A percentile compares a stretch with the other conserved stretches of the same genome.
These are phyloP conservation scores for Arabidopsis arenosa DNA, from an alignment of 345 rosid genomes.

Conservation along the genomic window DNA sequence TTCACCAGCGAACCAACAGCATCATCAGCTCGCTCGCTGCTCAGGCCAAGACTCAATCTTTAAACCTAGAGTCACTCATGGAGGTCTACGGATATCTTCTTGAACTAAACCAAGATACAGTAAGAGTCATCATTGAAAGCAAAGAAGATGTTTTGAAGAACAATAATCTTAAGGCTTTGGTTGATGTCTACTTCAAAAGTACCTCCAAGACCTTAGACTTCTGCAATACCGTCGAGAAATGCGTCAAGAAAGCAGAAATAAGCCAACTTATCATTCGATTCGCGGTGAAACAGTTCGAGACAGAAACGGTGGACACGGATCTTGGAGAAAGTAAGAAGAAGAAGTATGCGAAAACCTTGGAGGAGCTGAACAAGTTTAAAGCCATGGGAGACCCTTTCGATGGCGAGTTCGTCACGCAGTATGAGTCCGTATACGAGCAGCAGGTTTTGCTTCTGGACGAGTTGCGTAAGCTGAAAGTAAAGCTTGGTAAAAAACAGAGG, in stretches of 20 bases:
- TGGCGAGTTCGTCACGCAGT: conserved; percentile 56
- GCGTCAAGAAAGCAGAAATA: conserved; percentile 60
- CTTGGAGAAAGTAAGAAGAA: conserved; percentile 45
- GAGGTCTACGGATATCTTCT: conserved; percentile 65
- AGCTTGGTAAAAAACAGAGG: conserved; percentile 71
- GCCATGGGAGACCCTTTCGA: conserved; percentile 72
- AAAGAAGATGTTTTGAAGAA: conserved; percentile 71
- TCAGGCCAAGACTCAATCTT: conserved; percentile 53
- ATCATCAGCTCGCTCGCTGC: conserved; percentile 56
- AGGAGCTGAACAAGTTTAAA: conserved; percentile 65
- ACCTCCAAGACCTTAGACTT: conserved; percentile 67
- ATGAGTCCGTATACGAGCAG: conserved; percentile 51
- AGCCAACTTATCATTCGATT: conserved; percentile 62
- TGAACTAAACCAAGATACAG: conserved; percentile 69
- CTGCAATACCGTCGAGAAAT: conserved; percentile 61
- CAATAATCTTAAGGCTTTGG: conserved; percentile 57
- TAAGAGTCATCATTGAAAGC: conserved; percentile 56
- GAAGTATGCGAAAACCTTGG: conserved; percentile 62
- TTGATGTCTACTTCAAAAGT: conserved; percentile 67
- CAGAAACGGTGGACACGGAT: conserved; percentile 43
- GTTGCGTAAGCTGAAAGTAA: conserved; percentile 51
- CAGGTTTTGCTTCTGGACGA: conserved; percentile 58
- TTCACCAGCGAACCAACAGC: conserved; percentile 61
- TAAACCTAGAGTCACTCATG: conserved; percentile 65
- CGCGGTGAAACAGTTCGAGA: conserved; percentile 63